A percentile compares a stretch with the other conserved stretches of the same genome.
Evolutionary conservation across 257 asterid species (phyloP).

Genomic region (Gynochthodes officinalis): DNA sequence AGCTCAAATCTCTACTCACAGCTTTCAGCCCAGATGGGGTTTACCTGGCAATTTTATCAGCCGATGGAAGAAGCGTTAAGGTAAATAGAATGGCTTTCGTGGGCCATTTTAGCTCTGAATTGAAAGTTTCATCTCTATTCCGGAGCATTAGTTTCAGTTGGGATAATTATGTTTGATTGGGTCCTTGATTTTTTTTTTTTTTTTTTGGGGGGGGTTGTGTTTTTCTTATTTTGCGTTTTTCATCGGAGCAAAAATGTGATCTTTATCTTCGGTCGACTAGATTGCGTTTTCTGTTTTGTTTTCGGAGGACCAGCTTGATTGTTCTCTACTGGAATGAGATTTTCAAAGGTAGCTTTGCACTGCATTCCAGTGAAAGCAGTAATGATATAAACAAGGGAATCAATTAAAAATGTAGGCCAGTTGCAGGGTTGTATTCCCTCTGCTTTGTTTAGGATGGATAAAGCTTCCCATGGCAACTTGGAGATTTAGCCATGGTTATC

Average conservation of each 20-base stretch:
- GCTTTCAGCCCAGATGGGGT: conserved; percentile 26
- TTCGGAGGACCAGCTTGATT: background rate
- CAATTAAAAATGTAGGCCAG: background rate
- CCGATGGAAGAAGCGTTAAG: conserved; percentile 24
- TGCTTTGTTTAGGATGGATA: background rate
- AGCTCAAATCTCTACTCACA: conserved; percentile 22
- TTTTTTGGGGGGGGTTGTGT: background rate
- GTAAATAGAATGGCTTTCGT: conserved; percentile 10
- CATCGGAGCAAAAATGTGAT: background rate
- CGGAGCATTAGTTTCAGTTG: background rate
- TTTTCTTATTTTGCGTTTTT: background rate
- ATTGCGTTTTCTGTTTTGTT: too few relatives aligned
- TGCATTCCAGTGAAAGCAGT: background rate
- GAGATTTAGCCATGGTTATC: background rate
- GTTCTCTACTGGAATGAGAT: background rate
- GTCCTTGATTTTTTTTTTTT: too few relatives aligned
- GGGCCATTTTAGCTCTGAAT: background rate
- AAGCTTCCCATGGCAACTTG: background rate
- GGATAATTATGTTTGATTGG: background rate
- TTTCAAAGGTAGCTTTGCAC: background rate
- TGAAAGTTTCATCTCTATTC: background rate
- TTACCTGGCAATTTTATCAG: conserved; percentile 25
- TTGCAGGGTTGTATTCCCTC: background rate
- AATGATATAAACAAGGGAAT: background rate
- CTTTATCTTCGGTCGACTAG: background rate